phyloP scores from a whole-genome alignment of 2,329 filamentous ascomycete genomes.

The Pleurostoma richardsiae region DNA sequence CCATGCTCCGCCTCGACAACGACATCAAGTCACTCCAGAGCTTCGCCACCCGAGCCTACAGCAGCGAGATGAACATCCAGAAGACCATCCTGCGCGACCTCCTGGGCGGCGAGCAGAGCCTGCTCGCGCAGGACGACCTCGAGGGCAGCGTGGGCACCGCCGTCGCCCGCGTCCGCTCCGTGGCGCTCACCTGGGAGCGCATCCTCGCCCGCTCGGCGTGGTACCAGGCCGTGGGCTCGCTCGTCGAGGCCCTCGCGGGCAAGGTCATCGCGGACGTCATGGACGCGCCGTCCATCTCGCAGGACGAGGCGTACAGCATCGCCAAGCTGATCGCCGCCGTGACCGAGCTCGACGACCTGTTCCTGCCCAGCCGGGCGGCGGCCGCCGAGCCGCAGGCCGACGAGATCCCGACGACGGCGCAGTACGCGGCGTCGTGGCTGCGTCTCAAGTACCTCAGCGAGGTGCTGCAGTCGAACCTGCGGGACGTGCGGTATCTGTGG shows the following conservation, averaged over 20 bases:
- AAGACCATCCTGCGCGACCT: constrained; percentile 58
- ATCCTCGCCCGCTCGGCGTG: constrained; percentile 58
- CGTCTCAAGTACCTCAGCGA: constrained; percentile 60
- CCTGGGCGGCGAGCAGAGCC: constrained; percentile 53
- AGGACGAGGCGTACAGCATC: constrained; percentile 59
- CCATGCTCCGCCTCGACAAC: constrained; percentile 53
- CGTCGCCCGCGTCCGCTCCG: constrained; percentile 43
- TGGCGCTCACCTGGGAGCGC: constrained; percentile 51
- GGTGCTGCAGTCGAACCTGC: constrained; percentile 61
- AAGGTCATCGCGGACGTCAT: constrained; percentile 58
- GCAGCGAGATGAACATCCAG: constrained; percentile 55
- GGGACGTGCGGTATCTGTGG: constrained; percentile 60
- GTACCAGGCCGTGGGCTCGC: constrained; percentile 56
- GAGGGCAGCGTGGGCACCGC: constrained; percentile 49
- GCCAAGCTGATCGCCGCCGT: constrained; percentile 53
- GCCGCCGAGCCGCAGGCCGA: constrained; percentile 20
- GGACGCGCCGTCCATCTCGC: constrained; percentile 55
- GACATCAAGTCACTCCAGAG: constrained; percentile 54
- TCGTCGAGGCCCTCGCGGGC: constrained; percentile 53
- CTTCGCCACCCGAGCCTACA: constrained; percentile 59
- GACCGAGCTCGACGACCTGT: constrained; percentile 56
- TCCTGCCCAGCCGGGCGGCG: constrained; percentile 39
- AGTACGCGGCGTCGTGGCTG: constrained; percentile 59
- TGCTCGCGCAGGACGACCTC: constrained; percentile 53
- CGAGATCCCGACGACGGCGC: constrained; percentile 49